Percentiles rank a stretch among this genome's conserved stretches.
These are phyloP conservation scores for Xylaria nigripes DNA, from an alignment of 495 filamentous ascomycete genomes.

Conservation along the genomic window DNA sequence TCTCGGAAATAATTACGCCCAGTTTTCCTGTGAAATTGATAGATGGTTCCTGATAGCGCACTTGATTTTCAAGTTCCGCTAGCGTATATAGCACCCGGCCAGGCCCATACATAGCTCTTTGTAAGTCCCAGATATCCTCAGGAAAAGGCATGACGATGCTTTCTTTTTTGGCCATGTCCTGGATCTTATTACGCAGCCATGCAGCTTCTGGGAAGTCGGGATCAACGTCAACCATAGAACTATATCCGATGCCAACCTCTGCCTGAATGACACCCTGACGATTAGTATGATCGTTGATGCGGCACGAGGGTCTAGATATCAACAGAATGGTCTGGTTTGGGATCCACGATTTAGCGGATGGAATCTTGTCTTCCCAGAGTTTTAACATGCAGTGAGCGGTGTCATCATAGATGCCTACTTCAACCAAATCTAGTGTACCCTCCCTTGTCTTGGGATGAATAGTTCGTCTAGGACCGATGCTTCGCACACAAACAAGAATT, in stretches of 20 bases:
- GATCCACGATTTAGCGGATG: slow-evolving; percentile 44
- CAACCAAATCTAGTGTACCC: slow-evolving; percentile 34
- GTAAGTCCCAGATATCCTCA: slow-evolving; percentile 42
- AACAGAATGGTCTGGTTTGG: slow-evolving; percentile 49
- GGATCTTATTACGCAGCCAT: slow-evolving; percentile 48
- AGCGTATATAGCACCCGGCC: slow-evolving; percentile 47
- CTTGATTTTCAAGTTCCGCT: slow-evolving; percentile 54
- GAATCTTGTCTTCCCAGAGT: slow-evolving; percentile 44
- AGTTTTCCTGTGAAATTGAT: slow-evolving; percentile 51
- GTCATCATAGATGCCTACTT: slow-evolving; percentile 53
- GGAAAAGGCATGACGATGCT: slow-evolving; percentile 47
- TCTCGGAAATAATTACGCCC: slow-evolving; percentile 47
- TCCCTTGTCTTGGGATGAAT: slow-evolving; percentile 41
- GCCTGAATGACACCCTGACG: slow-evolving; percentile 13
- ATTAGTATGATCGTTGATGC: slow-evolving; percentile 21
- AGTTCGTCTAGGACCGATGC: slow-evolving; percentile 43
- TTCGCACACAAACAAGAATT: slow-evolving; percentile 50
- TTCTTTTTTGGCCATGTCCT: slow-evolving; percentile 44
- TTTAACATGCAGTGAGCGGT: slow-evolving; percentile 45
- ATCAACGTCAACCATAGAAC: slow-evolving; percentile 50
- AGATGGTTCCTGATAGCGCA: slow-evolving; percentile 23
- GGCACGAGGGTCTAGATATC: slow-evolving; percentile 44
- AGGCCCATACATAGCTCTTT: slow-evolving; percentile 35
- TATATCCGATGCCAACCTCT: slow-evolving; percentile 36
- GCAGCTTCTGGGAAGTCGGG: slow-evolving; percentile 48